phyloP scores from a whole-genome alignment of 2,329 filamentous ascomycete species.

The Cadophora gregata region DNA sequence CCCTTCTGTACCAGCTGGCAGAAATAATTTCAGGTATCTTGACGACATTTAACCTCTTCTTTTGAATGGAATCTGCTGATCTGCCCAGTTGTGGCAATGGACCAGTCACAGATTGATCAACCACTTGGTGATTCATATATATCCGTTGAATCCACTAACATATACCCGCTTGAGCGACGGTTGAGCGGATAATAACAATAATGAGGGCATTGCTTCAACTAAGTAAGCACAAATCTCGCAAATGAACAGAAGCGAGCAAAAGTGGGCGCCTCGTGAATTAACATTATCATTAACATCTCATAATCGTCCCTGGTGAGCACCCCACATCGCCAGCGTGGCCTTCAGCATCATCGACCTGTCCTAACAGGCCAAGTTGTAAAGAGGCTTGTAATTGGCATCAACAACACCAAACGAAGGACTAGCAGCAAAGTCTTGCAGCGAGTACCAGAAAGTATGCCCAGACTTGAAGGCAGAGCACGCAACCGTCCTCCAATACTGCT shows the following conservation, averaged over 20 bases:
- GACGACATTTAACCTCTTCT: background rate
- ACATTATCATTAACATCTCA: slow-evolving; percentile 3
- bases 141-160: no score
- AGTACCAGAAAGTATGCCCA: slow-evolving; percentile 66
- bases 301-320: background rate
- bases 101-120: no score
- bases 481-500: slow-evolving; percentile 67
- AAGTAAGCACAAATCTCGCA: background rate
- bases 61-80: no score
- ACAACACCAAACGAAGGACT: slow-evolving; percentile 49
- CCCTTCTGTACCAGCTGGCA: background rate
- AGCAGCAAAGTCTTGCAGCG: slow-evolving; percentile 58
- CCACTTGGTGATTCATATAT: no score
- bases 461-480: slow-evolving; percentile 63
- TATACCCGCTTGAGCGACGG: no score
- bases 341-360: background rate
- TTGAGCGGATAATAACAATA: no score
- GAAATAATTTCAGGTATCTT: background rate
- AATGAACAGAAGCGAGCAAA: background rate
- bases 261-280: background rate
- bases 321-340: background rate
- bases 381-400: slow-evolving; percentile 39
- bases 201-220: no score
- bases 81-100: no score
- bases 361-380: slow-evolving; percentile 40